These are phyloP conservation scores for Hyaloscypha bicolor DNA, from an alignment of 495 filamentous ascomycete genomes.

Conservation along the genomic window DNA sequence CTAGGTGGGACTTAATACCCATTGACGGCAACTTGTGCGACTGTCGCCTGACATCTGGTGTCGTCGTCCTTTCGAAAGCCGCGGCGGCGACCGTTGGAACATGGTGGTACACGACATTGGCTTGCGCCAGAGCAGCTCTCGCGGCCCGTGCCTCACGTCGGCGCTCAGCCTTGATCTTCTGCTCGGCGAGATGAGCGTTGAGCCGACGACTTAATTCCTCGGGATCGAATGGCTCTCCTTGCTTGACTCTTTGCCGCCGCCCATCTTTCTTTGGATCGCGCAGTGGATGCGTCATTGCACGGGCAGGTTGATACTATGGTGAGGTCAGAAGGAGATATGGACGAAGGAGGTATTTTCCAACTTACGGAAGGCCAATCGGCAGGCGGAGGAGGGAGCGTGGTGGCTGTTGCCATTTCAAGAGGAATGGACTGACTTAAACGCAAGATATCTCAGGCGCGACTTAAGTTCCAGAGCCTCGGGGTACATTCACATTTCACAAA, in stretches of 20 bases:
- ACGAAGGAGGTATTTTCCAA: neutral
- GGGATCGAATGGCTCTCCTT: conserved; percentile 50
- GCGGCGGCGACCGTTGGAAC: conserved; percentile 49
- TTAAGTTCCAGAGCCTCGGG: neutral
- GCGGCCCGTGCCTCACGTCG: conserved; percentile 29
- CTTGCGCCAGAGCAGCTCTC: conserved; percentile 12
- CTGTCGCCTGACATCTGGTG: conserved; percentile 40
- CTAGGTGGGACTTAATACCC: conserved; percentile 39
- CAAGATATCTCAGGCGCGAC: neutral
- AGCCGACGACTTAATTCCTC: conserved; percentile 52
- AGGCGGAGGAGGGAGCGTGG: neutral
- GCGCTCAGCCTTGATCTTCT: conserved; percentile 43
- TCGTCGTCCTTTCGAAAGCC: conserved; percentile 51
- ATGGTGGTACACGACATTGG: conserved; percentile 33
- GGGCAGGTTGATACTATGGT: conserved; percentile 21
- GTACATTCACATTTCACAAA: neutral
- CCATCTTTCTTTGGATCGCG: conserved; percentile 11
- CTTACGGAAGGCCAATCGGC: conserved; percentile 15
- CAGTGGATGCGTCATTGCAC: conserved; percentile 33
- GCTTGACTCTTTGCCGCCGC: conserved; percentile 24
- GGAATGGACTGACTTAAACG: neutral
- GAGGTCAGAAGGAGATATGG: conserved; percentile 11
- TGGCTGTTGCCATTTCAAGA: conserved; percentile 12
- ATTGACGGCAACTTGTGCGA: conserved; percentile 44
- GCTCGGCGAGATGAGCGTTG: conserved; percentile 40